These are phyloP conservation scores for Sanghuangporus weigelae DNA, from an alignment of 1,284 basidiomycete genomes.

Conservation along the genomic window DNA sequence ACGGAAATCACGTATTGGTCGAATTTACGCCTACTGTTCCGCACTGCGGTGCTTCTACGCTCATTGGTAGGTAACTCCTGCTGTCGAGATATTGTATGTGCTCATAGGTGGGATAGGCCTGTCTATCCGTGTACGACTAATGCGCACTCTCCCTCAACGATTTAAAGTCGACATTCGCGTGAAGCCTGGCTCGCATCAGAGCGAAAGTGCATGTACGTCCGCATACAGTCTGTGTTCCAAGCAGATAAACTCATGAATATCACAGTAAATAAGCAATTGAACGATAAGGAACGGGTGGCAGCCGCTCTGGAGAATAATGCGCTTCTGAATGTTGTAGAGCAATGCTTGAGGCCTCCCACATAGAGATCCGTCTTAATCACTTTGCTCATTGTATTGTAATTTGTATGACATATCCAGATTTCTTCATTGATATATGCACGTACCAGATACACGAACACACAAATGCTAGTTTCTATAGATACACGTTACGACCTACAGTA, in stretches of 20 bases:
- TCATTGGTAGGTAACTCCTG: constrained; percentile 70
- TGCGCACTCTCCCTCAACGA: constrained; percentile 85
- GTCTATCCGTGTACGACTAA: constrained; percentile 86
- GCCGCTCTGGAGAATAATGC: constrained; percentile 93
- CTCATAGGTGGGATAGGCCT: constrained; percentile 52
- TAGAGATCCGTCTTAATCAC: not conserved
- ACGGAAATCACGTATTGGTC: constrained; percentile 70
- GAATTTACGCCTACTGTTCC: constrained; percentile 98
- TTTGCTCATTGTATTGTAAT: not conserved
- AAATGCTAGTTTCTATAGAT: not conserved
- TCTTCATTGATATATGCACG: not conserved
- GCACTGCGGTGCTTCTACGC: constrained; percentile 96
- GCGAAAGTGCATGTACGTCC: constrained; percentile 74
- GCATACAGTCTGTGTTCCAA: not conserved
- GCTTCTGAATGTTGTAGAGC: constrained; percentile 85
- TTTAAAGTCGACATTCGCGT: constrained; percentile 96
- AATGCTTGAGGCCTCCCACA: constrained; percentile 60
- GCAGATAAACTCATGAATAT: not conserved
- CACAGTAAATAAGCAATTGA: constrained; percentile 95
- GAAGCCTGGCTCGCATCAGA: constrained; percentile 93
- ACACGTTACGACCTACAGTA: not conserved
- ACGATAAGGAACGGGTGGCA: constrained; percentile 98
- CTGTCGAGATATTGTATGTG: not conserved
- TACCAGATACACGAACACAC: not conserved
- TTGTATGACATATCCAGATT: not conserved